These are phyloP conservation scores for Termitomyces sp. DNA, from an alignment of 768 basidiomycete genomes.

Conservation along the genomic window DNA sequence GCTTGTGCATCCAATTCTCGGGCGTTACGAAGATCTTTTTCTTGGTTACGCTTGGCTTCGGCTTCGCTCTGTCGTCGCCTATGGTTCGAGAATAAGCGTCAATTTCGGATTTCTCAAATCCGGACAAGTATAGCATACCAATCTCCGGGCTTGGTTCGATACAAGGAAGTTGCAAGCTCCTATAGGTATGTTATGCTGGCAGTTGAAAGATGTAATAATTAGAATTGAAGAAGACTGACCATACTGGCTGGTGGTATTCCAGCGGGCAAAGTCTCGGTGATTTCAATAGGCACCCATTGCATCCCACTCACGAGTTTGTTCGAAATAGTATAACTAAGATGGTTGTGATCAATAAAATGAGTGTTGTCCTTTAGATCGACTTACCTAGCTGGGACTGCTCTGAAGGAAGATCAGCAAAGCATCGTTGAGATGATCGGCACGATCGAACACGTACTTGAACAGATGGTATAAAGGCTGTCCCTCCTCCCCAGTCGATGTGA, in stretches of 20 bases:
- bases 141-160: slow-evolving; percentile 38
- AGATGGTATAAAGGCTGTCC: slow-evolving; percentile 65
- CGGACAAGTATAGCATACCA: slow-evolving; percentile 33
- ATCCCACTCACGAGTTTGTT: slow-evolving; percentile 65
- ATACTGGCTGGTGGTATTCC: slow-evolving; percentile 58
- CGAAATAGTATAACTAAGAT: slow-evolving; percentile 64
- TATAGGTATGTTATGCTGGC: slow-evolving; percentile 18
- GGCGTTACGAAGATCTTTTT: slow-evolving; percentile 52
- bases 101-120: no score
- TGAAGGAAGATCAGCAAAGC: slow-evolving; percentile 26
- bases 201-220: background rate
- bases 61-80: slow-evolving; percentile 38
- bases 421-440: slow-evolving; percentile 9
- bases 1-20: slow-evolving; percentile 53
- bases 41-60: slow-evolving; percentile 44
- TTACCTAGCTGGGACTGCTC: slow-evolving; percentile 74
- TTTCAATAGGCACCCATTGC: slow-evolving; percentile 69
- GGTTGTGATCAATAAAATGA: slow-evolving; percentile 20
- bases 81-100: no score
- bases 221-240: slow-evolving; percentile 31
- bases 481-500: slow-evolving; percentile 59
- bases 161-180: slow-evolving; percentile 62
- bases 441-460: slow-evolving; percentile 55
- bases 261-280: slow-evolving; percentile 54
- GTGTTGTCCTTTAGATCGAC: slow-evolving; percentile 12